Conservation (phyloP, 2,329 filamentous ascomycete genomes). For the Colletotrichum eremochloae region DNA sequence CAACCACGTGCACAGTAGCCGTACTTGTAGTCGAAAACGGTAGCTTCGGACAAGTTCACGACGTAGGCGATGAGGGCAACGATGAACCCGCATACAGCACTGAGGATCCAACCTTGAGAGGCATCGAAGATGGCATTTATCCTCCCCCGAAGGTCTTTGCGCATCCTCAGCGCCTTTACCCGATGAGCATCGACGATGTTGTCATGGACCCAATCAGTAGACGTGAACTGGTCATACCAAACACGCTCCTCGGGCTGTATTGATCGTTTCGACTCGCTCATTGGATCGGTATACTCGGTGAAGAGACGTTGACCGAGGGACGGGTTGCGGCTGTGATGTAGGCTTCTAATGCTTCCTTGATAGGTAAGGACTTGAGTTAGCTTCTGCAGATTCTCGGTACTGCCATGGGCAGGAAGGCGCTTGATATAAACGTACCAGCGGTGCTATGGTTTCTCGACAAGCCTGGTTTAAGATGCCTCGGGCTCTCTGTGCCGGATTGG, state of each 20-base stretch:
- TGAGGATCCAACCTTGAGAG: conserved; percentile 93
- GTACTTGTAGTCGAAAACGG: conserved; percentile 90
- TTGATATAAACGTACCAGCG: conserved; percentile 52
- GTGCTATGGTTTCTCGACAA: conserved; percentile 60
- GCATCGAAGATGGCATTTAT: conserved; percentile 84
- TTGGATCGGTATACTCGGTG: conserved; percentile 68
- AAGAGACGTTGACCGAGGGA: conserved; percentile 74
- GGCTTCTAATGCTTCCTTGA: conserved; percentile 54
- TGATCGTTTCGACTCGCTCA: conserved; percentile 75
- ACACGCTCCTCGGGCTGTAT: conserved; percentile 85
- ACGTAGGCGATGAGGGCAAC: conserved; percentile 89
- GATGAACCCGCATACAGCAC: conserved; percentile 87
- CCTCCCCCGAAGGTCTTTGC: conserved; percentile 88
- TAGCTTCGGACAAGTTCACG: conserved; percentile 88
- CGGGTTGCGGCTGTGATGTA: conserved; percentile 68
- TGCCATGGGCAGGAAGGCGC: not conserved
- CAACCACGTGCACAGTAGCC: conserved; percentile 83
- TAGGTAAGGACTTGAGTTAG: conserved; percentile 12
- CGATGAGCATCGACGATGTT: conserved; percentile 94
- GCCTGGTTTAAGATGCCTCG: conserved; percentile 36
- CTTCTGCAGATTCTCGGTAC: conserved; percentile 14
- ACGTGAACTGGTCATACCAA: conserved; percentile 99
- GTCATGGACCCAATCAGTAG: conserved; percentile 98
- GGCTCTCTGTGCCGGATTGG: conserved; percentile 46
- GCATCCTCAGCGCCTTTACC: conserved; percentile 82